Conservation (phyloP, 2,329 filamentous ascomycete genomes). For the Ophiostoma sp. region DNA sequence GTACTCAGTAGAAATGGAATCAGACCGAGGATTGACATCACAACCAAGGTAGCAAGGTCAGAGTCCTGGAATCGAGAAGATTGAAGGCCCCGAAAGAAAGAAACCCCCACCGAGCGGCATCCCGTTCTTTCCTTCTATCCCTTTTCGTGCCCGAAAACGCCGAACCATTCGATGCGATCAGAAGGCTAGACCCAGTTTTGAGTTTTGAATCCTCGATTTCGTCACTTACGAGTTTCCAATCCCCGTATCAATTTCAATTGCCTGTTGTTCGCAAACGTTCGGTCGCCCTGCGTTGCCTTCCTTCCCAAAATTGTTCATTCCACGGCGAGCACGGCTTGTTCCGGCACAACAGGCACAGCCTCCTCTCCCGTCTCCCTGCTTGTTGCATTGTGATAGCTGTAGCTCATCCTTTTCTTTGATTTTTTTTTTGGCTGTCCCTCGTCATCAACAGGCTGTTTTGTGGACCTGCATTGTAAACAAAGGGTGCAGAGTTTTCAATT, state of each 20-base stretch:
- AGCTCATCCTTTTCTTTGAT: neutral
- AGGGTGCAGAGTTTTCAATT: neutral
- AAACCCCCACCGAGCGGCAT: slow-evolving; percentile 9
- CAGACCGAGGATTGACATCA: neutral
- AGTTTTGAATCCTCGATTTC: neutral
- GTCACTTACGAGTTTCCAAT: neutral
- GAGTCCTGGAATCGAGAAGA: neutral
- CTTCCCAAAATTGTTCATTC: neutral
- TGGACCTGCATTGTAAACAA: slow-evolving; percentile 1
- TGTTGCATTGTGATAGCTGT: neutral
- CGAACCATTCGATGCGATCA: slow-evolving; percentile 9
- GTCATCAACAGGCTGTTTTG: neutral
- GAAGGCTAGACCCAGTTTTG: neutral
- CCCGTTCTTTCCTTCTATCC: neutral
- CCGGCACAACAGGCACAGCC: neutral
- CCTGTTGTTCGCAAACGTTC: neutral
- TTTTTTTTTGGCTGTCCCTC: neutral
- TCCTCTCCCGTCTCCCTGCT: neutral
- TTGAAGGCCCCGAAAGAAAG: neutral
- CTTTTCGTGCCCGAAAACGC: neutral
- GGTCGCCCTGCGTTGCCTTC: slow-evolving; percentile 10
- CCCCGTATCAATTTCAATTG: neutral
- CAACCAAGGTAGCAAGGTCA: neutral
- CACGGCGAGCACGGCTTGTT: neutral
- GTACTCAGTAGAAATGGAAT: neutral